Evolutionary conservation across 2,329 filamentous ascomycete genomes (phyloP).

Genomic region (Fusarium equiseti): DNA sequence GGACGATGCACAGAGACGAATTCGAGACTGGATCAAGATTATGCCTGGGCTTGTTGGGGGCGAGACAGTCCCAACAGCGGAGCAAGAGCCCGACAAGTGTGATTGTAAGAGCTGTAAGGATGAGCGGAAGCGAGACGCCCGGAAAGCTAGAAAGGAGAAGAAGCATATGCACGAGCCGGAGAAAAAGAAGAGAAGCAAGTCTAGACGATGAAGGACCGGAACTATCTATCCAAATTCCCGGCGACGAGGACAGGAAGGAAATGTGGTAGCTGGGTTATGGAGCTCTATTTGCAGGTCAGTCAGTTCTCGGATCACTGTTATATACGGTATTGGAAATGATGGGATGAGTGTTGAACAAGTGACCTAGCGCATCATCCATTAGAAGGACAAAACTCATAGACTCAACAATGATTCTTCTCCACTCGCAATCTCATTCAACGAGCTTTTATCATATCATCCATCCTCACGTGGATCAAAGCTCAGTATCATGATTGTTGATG

Average conservation of each 20-base stretch:
- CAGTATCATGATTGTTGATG: not conserved
- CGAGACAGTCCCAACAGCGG: not conserved
- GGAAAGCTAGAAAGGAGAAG: conserved; percentile 6
- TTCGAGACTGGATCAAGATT: conserved; percentile 32
- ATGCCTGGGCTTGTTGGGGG: conserved; percentile 20
- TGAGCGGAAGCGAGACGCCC: not conserved
- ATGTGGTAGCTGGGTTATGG: not conserved
- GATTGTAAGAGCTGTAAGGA: not conserved
- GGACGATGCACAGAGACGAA: conserved; percentile 26
- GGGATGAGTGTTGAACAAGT: not conserved
- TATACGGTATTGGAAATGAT: not conserved
- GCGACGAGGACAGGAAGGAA: not conserved
- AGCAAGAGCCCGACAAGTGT: not conserved
- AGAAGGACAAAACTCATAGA: not conserved
- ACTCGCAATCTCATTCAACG: not conserved
- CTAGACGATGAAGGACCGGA: conserved; percentile 4
- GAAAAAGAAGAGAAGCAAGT: conserved; percentile 4
- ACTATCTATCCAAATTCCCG: not conserved
- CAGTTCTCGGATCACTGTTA: not conserved
- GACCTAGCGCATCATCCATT: not conserved
- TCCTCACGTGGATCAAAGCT: too few species aligned
- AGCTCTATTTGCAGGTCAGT: not conserved
- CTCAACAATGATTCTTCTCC: not conserved
- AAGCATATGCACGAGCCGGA: not conserved
- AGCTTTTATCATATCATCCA: not conserved